These are phyloP conservation scores for Bacterosira constricta DNA, from an alignment of 108 stramenopile genomes.

Conservation along the genomic window DNA sequence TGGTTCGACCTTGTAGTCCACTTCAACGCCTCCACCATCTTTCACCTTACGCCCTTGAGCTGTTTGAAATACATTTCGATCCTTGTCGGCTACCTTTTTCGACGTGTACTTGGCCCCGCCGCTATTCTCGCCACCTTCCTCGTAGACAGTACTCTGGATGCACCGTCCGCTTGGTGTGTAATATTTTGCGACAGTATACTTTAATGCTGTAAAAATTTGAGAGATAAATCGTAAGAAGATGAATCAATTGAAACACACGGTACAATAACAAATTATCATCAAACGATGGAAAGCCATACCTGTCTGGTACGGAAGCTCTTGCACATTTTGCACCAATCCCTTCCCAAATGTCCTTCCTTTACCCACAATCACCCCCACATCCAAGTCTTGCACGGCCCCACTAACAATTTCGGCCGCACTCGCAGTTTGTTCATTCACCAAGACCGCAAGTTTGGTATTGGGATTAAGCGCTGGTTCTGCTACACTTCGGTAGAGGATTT, in stretches of 20 bases:
- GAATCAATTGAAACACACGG: not conserved
- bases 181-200: conserved; percentile 97
- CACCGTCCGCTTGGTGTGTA: conserved; percentile 96
- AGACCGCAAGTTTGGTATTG: conserved; percentile 86
- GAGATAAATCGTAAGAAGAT: conserved; percentile 37
- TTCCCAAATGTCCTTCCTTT: conserved; percentile 94
- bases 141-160: conserved; percentile 78
- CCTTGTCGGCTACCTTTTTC: conserved; percentile 68
- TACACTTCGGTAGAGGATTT: conserved; percentile 79
- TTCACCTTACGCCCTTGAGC: conserved; percentile 74
- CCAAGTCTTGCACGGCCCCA: conserved; percentile 96
- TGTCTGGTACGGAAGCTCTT: conserved; percentile 78
- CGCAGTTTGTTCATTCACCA: conserved; percentile 91
- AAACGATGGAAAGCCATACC: not conserved
- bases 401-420: conserved; percentile 95
- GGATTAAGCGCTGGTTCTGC: conserved; percentile 81
- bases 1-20: conserved; percentile 87
- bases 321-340: conserved; percentile 98
- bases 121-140: conserved; percentile 58
- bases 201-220: conserved; percentile 67
- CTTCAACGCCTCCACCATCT: conserved; percentile 94
- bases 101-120: conserved; percentile 57
- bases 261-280: not conserved
- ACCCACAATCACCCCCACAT: conserved; percentile 93
- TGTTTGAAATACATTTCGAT: conserved; percentile 75